These are phyloP conservation scores for Hyparrhenia diplandra DNA, from an alignment of 176 grass and related monocot genomes.

Conservation along the genomic window DNA sequence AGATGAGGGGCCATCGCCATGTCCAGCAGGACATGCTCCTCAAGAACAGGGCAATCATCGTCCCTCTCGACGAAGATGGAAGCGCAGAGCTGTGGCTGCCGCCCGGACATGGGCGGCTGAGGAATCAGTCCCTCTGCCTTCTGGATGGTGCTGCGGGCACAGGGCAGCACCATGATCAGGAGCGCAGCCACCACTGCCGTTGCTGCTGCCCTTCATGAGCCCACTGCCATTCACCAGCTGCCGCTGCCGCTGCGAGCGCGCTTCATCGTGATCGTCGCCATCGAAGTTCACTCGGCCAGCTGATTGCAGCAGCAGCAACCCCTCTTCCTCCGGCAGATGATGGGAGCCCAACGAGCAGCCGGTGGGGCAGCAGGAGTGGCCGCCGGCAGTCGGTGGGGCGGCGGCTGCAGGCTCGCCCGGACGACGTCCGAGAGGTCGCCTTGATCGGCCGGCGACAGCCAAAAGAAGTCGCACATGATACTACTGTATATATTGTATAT, in stretches of 20 bases:
- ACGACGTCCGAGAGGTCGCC: conserved; percentile 74
- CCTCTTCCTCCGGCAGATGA: background rate
- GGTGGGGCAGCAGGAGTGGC: background rate
- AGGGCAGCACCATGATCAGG: background rate
- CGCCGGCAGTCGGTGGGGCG: background rate
- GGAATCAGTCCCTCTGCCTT: background rate
- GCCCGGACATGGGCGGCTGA: background rate
- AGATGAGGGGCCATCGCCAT: conserved; percentile 5
- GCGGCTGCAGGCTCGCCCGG: conserved; percentile 31
- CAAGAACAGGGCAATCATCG: background rate
- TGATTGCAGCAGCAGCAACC: background rate
- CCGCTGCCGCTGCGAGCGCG: background rate
- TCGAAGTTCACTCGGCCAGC: background rate
- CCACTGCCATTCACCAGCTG: background rate
- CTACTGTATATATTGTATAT: background rate
- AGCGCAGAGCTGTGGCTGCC: background rate
- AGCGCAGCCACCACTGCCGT: background rate
- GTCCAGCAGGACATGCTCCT: conserved; percentile 18
- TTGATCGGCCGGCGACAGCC: conserved; percentile 54
- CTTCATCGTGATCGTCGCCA: background rate
- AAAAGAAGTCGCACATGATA: conserved; percentile 86
- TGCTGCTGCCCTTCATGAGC: background rate
- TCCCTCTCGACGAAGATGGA: background rate
- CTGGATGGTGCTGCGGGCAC: background rate
- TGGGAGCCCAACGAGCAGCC: background rate